Evolutionary conservation across 1,284 basidiomycete genomes (phyloP).

Genomic region (Coniferiporia sulphurascens): DNA sequence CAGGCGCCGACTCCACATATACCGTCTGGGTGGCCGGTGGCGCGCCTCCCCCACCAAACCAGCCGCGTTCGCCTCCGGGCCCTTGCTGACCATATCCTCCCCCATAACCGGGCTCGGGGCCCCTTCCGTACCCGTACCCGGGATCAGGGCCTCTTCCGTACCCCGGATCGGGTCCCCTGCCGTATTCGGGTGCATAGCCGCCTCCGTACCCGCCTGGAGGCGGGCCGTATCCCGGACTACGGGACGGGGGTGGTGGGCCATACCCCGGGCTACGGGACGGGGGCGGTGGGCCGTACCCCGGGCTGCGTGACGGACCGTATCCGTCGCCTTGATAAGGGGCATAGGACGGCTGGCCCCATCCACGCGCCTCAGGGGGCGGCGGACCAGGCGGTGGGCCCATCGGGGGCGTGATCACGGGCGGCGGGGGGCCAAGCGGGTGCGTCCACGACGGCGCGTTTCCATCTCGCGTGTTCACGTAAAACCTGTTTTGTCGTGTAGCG

Average conservation of each 20-base stretch:
- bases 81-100: conserved; percentile 5
- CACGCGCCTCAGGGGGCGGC: too few relatives aligned
- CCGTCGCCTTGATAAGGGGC: too few relatives aligned
- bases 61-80: conserved; percentile 21
- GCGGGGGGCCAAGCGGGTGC: conserved; percentile 52
- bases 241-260: too few relatives aligned
- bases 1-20: conserved; percentile 22
- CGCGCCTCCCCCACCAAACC: conserved; percentile 29
- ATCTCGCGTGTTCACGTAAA: conserved; percentile 57
- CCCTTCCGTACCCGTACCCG: neutral
- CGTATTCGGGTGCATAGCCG: neutral
- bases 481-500: conserved; percentile 38
- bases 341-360: too few relatives aligned
- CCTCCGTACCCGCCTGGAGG: neutral
- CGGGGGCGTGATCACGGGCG: conserved; percentile 21
- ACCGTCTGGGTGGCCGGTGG: conserved; percentile 14
- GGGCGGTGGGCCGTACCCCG: too few relatives aligned
- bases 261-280: too few relatives aligned
- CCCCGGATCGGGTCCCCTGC: neutral
- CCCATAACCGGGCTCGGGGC: conserved; percentile 18
- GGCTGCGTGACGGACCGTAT: too few relatives aligned
- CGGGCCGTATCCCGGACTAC: too few relatives aligned
- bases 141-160: neutral
- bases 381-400: too few relatives aligned
- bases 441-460: conserved; percentile 61